These are phyloP conservation scores for Abeoforma whisleri DNA, from an alignment of 78 protist species.

Conservation along the genomic window DNA sequence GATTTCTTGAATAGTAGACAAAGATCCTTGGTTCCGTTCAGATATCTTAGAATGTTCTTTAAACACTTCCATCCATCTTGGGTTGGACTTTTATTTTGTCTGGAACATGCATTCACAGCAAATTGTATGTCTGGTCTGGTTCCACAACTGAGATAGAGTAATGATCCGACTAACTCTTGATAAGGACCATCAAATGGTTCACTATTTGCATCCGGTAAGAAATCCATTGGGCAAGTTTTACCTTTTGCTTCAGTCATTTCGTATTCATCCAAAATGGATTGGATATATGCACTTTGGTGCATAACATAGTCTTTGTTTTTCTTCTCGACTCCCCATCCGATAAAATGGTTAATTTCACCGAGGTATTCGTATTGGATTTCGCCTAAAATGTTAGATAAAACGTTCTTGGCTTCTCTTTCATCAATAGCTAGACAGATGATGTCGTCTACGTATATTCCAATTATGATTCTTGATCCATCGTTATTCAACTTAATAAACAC, in stretches of 20 bases:
- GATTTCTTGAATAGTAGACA: not conserved
- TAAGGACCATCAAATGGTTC: too few relatives aligned
- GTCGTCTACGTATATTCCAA: not conserved
- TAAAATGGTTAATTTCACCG: not conserved
- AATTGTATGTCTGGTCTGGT: not conserved
- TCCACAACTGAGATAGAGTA: not conserved
- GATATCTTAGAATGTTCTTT: not conserved
- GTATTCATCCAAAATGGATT: not conserved
- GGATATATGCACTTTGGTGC: not conserved
- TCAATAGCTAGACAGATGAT: not conserved
- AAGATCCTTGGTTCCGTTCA: not conserved
- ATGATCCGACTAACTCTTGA: not conserved
- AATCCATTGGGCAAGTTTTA: not conserved
- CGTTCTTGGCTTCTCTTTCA: not conserved
- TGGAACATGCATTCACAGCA: not conserved
- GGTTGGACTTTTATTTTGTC: not conserved
- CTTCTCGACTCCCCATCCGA: not conserved
- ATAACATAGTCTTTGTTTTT: not conserved
- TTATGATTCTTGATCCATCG: too few relatives aligned
- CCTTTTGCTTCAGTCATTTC: not conserved
- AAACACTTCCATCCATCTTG: not conserved
- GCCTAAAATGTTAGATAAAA: not conserved
- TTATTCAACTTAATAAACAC: too few relatives aligned
- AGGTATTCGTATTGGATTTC: not conserved
- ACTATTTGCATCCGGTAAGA: too few relatives aligned